phyloP scores from a whole-genome alignment of 768 basidiomycete species.

The Pisolithus microcarpus region DNA sequence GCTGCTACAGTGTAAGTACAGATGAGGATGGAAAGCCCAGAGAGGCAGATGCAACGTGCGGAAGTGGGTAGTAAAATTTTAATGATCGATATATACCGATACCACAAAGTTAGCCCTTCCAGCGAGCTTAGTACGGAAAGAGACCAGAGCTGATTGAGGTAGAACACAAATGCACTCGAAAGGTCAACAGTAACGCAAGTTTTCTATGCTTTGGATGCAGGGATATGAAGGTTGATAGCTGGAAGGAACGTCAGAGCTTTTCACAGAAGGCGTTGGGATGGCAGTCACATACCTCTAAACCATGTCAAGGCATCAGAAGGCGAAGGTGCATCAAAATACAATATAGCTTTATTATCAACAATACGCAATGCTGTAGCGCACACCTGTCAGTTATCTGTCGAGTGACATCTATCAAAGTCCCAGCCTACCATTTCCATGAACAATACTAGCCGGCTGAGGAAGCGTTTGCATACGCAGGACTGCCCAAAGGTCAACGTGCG shows the following conservation, averaged over 20 bases:
- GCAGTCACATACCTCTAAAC: constrained; percentile 64
- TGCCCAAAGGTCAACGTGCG: constrained; percentile 88
- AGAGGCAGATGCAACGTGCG: constrained; percentile 20
- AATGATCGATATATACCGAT: constrained; percentile 31
- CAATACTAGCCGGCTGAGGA: constrained; percentile 83
- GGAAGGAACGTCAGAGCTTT: constrained; percentile 7
- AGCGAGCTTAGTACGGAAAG: constrained; percentile 7
- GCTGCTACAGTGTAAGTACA: constrained; percentile 26
- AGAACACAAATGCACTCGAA: background rate
- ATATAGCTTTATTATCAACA: constrained; percentile 86
- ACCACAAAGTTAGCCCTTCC: constrained; percentile 10
- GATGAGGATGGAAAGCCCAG: constrained; percentile 17
- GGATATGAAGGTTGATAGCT: constrained; percentile 90
- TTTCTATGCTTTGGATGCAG: constrained; percentile 65
- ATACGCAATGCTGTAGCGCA: constrained; percentile 59
- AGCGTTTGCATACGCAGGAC: constrained; percentile 93
- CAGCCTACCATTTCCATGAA: constrained; percentile 70
- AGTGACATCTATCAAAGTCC: background rate
- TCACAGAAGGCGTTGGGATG: background rate
- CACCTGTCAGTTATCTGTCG: constrained; percentile 2
- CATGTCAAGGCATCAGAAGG: constrained; percentile 82
- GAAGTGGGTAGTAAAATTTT: constrained; percentile 13
- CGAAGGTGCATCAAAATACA: constrained; percentile 82
- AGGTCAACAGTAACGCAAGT: constrained; percentile 4
- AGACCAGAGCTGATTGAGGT: background rate